A percentile compares a stretch with the other conserved stretches of the same genome.
Evolutionary conservation across 2,329 filamentous ascomycete species (phyloP).

Genomic region (Beauveria sp.): DNA sequence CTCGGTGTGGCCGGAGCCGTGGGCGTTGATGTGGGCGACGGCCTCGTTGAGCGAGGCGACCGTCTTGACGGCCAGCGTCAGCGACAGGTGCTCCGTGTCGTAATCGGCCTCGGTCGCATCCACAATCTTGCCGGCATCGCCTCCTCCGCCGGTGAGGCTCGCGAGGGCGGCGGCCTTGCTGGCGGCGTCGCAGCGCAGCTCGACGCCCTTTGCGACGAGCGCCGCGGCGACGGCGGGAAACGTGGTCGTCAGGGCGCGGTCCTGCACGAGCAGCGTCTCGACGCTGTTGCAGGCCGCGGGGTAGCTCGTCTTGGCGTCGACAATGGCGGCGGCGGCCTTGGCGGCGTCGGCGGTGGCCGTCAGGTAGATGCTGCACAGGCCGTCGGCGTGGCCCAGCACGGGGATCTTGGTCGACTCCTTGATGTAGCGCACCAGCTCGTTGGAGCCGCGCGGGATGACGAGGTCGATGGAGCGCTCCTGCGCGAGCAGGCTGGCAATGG

Average conservation of each 20-base stretch:
- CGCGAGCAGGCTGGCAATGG: conserved; percentile 77
- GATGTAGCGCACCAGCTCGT: conserved; percentile 83
- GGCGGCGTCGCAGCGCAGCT: conserved; percentile 67
- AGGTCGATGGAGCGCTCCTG: conserved; percentile 87
- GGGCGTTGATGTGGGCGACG: conserved; percentile 80
- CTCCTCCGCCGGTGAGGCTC: conserved; percentile 23
- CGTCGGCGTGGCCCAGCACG: conserved; percentile 92
- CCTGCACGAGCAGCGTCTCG: conserved; percentile 86
- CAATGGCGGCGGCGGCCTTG: conserved; percentile 67
- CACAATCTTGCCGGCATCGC: conserved; percentile 31
- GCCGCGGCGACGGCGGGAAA: conserved; percentile 68
- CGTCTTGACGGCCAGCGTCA: conserved; percentile 76
- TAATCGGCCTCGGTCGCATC: conserved; percentile 66
- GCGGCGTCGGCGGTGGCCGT: conserved; percentile 66
- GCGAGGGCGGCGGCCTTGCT: conserved; percentile 56
- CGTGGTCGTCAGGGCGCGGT: conserved; percentile 56
- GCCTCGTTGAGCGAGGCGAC: conserved; percentile 63
- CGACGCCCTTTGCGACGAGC: conserved; percentile 69
- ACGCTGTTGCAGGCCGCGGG: conserved; percentile 90
- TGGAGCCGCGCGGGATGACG: conserved; percentile 85
- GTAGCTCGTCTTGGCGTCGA: conserved; percentile 92
- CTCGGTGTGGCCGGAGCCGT: conserved; percentile 93
- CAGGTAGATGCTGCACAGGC: conserved; percentile 81
- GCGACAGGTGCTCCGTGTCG: conserved; percentile 81
- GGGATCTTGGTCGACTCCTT: conserved; percentile 90